Percentiles rank a stretch among this genome's conserved stretches.
These are phyloP conservation scores for Ichthyophthirius multifiliis DNA, from an alignment of 169 alveolate genomes.

Conservation along the genomic window DNA sequence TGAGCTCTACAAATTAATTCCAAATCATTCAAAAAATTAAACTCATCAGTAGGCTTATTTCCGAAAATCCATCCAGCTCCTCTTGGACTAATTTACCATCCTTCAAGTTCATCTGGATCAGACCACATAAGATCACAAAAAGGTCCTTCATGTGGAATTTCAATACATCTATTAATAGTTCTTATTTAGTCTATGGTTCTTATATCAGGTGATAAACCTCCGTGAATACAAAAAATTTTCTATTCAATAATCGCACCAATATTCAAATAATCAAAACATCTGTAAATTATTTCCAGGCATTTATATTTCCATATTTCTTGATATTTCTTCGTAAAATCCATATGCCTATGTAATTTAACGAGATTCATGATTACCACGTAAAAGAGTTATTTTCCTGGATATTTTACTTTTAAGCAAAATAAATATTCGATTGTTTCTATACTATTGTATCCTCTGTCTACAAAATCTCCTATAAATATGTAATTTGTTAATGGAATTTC, in stretches of 20 bases:
- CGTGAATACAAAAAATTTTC: slow-evolving; percentile 78
- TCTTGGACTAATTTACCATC: slow-evolving; percentile 99
- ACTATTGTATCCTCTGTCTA: slow-evolving; percentile 78
- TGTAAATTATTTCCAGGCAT: slow-evolving; percentile 74
- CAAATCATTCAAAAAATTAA: slow-evolving; percentile 93
- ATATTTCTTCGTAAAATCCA: slow-evolving; percentile 83
- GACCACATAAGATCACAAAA: slow-evolving; percentile 99
- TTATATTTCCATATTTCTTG: slow-evolving; percentile 78
- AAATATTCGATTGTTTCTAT: slow-evolving; percentile 77
- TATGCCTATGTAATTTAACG: slow-evolving; percentile 71
- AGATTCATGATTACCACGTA: slow-evolving; percentile 84
- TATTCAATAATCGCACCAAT: slow-evolving; percentile 79
- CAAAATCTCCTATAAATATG: slow-evolving; percentile 84
- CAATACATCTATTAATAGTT: slow-evolving; percentile 94
- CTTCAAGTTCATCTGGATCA: slow-evolving; percentile 98
- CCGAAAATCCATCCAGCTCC: slow-evolving; percentile 99
- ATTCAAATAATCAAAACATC: slow-evolving; percentile 73
- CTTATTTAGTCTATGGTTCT: slow-evolving; percentile 93
- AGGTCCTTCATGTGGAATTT: slow-evolving; percentile 99
- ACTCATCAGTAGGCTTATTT: slow-evolving; percentile 93
- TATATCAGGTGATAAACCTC: slow-evolving; percentile 83
- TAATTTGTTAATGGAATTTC: slow-evolving; percentile 66
- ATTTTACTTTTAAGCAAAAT: slow-evolving; percentile 69
- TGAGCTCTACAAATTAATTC: slow-evolving; percentile 99
- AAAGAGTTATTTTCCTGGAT: slow-evolving; percentile 69